Percentiles rank a stretch among this genome's conserved stretches.
These are phyloP conservation scores for Sporothrix schenckii DNA, from an alignment of 2,329 filamentous ascomycete genomes.

Conservation along the genomic window DNA sequence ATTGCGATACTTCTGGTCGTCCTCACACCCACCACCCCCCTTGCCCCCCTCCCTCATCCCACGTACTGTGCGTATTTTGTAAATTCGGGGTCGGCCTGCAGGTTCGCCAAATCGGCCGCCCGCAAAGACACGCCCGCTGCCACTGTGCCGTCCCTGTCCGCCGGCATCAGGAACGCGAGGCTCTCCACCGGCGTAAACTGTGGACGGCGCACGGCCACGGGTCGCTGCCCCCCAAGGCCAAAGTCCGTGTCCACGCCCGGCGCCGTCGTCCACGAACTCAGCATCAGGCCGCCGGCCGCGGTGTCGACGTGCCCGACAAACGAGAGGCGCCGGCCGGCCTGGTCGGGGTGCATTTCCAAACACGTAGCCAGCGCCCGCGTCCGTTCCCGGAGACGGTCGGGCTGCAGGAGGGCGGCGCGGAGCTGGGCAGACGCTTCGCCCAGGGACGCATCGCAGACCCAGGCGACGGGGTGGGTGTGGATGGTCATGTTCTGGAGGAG, in stretches of 20 bases:
- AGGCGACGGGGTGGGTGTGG: conserved; percentile 41
- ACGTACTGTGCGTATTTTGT: conserved; percentile 2
- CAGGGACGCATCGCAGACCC: conserved; percentile 36
- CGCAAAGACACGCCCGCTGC: conserved; percentile 25
- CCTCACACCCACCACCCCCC: no score
- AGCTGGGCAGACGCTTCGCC: conserved; percentile 2
- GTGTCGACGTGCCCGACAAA: conserved; percentile 45
- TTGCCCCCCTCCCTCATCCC: background rate
- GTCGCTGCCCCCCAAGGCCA: conserved; percentile 51
- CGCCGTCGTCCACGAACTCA: conserved; percentile 59
- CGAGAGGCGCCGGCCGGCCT: conserved; percentile 45
- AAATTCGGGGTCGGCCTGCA: background rate
- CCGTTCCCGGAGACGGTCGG: background rate
- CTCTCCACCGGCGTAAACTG: conserved; percentile 51
- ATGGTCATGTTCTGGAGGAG: conserved; percentile 53
- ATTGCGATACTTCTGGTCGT: background rate
- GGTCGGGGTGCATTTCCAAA: background rate
- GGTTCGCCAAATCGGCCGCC: conserved; percentile 9
- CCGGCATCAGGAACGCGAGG: conserved; percentile 52
- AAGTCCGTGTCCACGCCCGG: conserved; percentile 51
- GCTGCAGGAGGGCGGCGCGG: conserved; percentile 8
- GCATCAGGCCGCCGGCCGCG: conserved; percentile 49
- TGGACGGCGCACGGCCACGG: conserved; percentile 51
- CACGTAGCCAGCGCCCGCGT: conserved; percentile 11
- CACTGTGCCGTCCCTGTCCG: conserved; percentile 21